Evolutionary conservation across 2,329 filamentous ascomycete genomes (phyloP).

Genomic region (Fusarium armeniacum): DNA sequence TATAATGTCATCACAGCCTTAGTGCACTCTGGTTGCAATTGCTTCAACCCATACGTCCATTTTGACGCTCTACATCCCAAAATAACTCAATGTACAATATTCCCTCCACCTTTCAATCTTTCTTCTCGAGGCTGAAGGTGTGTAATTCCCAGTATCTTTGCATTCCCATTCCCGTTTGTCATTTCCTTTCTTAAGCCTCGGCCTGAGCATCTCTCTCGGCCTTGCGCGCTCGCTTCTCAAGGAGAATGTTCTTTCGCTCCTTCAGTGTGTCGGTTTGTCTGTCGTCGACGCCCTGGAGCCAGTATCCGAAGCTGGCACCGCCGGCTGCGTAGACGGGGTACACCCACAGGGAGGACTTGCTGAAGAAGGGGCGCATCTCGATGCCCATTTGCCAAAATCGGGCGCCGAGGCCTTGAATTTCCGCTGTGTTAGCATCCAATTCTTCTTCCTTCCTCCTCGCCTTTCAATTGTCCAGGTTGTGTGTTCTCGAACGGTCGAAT

Average conservation of each 20-base stretch:
- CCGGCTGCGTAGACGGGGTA: constrained; percentile 91
- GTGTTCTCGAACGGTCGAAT: constrained; percentile 30
- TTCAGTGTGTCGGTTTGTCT: constrained; percentile 81
- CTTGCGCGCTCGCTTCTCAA: constrained; percentile 89
- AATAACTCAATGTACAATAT: constrained; percentile 48
- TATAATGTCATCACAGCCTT: constrained; percentile 26
- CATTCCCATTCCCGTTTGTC: constrained; percentile 12
- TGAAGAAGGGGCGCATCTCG: constrained; percentile 96
- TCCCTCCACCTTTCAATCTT: constrained; percentile 19
- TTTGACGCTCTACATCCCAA: constrained; percentile 47
- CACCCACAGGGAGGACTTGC: constrained; percentile 85
- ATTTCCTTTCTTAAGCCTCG: constrained; percentile 44
- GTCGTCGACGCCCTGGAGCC: constrained; percentile 91
- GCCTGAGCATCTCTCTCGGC: constrained; percentile 55
- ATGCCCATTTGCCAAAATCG: constrained; percentile 98
- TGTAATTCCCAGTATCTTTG: constrained; percentile 32
- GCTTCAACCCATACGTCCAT: constrained; percentile 47
- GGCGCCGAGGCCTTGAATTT: constrained; percentile 81
- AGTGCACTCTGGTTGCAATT: constrained; percentile 24
- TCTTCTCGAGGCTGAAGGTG: constrained; percentile 14
- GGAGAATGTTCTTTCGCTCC: constrained; percentile 82
- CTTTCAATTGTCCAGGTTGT: constrained; percentile 1
- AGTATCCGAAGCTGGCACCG: constrained; percentile 95
- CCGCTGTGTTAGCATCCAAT: constrained; percentile 27
- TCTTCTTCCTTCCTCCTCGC: background rate